Conservation (phyloP, 2,329 filamentous ascomycete species). For the Pseudogymnoascus pannorum region DNA sequence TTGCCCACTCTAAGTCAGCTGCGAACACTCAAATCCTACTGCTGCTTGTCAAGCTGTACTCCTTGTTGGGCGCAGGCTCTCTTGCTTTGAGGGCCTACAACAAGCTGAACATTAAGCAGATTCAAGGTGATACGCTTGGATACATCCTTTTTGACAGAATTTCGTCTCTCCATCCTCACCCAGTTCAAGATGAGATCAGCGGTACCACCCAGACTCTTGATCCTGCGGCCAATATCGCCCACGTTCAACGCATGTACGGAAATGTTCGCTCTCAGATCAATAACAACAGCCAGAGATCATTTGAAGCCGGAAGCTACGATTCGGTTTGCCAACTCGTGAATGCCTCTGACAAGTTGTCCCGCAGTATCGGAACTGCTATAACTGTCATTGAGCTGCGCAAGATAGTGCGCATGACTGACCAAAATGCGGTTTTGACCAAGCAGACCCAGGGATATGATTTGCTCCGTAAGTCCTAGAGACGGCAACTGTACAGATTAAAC, state of each 20-base stretch:
- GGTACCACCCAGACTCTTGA: slow-evolving; percentile 16
- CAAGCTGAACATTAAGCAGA: slow-evolving; percentile 32
- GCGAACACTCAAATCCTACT: slow-evolving; percentile 34
- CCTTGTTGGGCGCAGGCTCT: slow-evolving; percentile 31
- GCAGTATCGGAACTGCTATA: slow-evolving; percentile 21
- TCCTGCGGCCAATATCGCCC: slow-evolving; percentile 22
- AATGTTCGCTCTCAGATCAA: slow-evolving; percentile 21
- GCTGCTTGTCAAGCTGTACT: slow-evolving; percentile 32
- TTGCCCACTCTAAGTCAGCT: slow-evolving; percentile 28
- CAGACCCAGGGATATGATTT: slow-evolving; percentile 21
- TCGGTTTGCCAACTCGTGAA: slow-evolving; percentile 28
- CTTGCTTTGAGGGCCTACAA: slow-evolving; percentile 32
- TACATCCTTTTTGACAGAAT: slow-evolving; percentile 33
- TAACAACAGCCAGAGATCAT: slow-evolving; percentile 26
- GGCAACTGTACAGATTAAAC: slow-evolving; percentile 11
- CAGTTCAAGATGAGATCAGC: slow-evolving; percentile 13
- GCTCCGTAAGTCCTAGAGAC: slow-evolving; percentile 21
- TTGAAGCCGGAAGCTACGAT: slow-evolving; percentile 29
- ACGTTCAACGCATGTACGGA: slow-evolving; percentile 25
- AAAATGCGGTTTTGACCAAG: slow-evolving; percentile 12
- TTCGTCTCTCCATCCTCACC: slow-evolving; percentile 32
- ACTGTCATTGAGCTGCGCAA: slow-evolving; percentile 25
- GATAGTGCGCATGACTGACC: slow-evolving; percentile 23
- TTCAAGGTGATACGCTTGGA: slow-evolving; percentile 34
- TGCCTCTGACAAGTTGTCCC: slow-evolving; percentile 21